phyloP scores from a whole-genome alignment of 306 rosid species.

The Pachyrhizus erosus region DNA sequence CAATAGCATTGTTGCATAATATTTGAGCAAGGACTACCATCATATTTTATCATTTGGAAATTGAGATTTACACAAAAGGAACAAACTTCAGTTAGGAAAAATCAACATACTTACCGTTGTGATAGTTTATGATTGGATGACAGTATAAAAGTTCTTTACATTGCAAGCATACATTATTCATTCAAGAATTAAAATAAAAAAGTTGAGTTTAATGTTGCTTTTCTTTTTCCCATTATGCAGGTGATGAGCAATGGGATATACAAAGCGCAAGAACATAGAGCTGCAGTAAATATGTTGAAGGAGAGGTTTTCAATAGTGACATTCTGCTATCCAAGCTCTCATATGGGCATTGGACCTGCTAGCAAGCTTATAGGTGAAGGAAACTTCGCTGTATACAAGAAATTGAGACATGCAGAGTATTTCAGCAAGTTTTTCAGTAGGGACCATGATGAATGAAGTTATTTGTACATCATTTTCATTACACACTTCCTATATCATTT shows the following conservation, averaged over 20 bases:
- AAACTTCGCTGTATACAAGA: slow-evolving; percentile 44
- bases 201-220: neutral
- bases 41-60: neutral
- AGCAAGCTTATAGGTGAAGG: slow-evolving; percentile 42
- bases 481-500: neutral
- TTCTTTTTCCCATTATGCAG: slow-evolving; percentile 39
- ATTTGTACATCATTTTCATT: neutral
- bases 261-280: slow-evolving; percentile 62
- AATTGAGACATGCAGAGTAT: slow-evolving; percentile 49
- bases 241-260: slow-evolving; percentile 60
- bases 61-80: neutral
- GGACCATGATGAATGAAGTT: slow-evolving; percentile 35
- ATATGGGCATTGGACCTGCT: slow-evolving; percentile 45
- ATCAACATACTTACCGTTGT: neutral
- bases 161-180: neutral
- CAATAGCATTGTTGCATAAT: neutral
- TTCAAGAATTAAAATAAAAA: neutral
- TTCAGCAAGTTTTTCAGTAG: slow-evolving; percentile 47
- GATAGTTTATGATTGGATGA: neutral
- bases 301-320: slow-evolving; percentile 54
- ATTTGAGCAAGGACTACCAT: neutral
- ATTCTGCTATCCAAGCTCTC: slow-evolving; percentile 52
- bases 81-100: no score
- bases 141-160: no score
- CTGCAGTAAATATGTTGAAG: slow-evolving; percentile 49